Base-by-base conservation (phyloP, 441 rosid genomes). In the Hypseocharis bilobata region DNA sequence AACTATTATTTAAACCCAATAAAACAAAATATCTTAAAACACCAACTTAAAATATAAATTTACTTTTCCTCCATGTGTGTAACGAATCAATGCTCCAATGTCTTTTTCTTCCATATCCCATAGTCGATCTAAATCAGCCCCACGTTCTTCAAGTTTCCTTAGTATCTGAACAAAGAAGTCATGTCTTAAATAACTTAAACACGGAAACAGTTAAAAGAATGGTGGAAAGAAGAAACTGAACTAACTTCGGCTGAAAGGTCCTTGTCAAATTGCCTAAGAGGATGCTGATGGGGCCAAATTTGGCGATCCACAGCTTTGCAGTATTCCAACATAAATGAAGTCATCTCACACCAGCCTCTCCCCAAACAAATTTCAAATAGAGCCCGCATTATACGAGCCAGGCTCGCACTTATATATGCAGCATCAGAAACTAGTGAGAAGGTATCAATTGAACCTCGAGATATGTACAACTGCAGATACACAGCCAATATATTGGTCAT, bases 281-380 rank as follows among this genome's bases (percentile, higher is more conserved):
- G 91, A 80, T 94, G 99, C 51, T 86, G 98, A 83, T 89, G 86
- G 34, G 96, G 96, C 99, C 99, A 94, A 70, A 94, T 74, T 85
- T 86, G 89, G 72, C 89, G 99, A 82, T 94, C 99, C 70, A 94
- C 99, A 66, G 99, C 98, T 79, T 91, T 94, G 87, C 98, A 94
- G 70, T 94, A 94, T 72, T 94, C 96, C 84, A 94, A 75, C 98
- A 94, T 85, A 80, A 94, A 89, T 65, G 84, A 72, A 64, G 96
- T 70, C 96, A 94, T 94, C 86, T 82, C 96, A 79, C 88, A 83
- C 99, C 99, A 94, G 72, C 98, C 98, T 83, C 80, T 84, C 62
- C 92, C 86, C 81, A 94, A 81, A 78, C 98, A 94, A 76, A 86
- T 94, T 77, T 94, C 99, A 83, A 91, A 94, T 64, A 94, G 72